These are phyloP conservation scores for Epichloe gansuensis DNA, from an alignment of 2,329 filamentous ascomycete species.

Conservation along the genomic window DNA sequence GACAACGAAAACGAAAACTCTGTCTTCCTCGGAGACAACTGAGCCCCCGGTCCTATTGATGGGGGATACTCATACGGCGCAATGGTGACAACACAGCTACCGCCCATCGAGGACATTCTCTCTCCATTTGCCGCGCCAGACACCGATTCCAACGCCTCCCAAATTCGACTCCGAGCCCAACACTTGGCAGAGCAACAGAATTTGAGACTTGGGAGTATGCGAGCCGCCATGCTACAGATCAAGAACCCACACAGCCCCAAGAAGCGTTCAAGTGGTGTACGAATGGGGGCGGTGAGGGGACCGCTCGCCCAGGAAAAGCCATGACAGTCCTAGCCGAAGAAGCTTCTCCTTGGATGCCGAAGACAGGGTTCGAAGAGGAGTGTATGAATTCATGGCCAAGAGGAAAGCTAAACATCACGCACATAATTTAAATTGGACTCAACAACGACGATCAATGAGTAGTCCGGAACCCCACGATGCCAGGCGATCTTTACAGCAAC, in stretches of 20 bases:
- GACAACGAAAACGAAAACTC: background rate
- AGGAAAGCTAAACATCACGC: conserved; percentile 17
- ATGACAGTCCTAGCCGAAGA: conserved; percentile 20
- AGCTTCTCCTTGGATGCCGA: conserved; percentile 33
- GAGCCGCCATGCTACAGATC: conserved; percentile 18
- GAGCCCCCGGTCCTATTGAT: conserved; percentile 39
- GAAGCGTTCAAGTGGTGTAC: conserved; percentile 25
- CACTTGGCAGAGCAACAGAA: conserved; percentile 55
- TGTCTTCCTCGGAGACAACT: background rate
- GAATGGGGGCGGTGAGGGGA: conserved; percentile 37
- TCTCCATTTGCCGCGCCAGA: conserved; percentile 41
- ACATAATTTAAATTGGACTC: conserved; percentile 1
- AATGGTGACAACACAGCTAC: conserved; percentile 63
- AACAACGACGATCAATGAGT: background rate
- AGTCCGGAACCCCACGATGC: background rate
- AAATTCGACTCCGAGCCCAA: conserved; percentile 58
- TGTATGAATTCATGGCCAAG: conserved; percentile 35
- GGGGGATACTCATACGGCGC: conserved; percentile 88
- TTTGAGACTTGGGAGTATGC: conserved; percentile 27
- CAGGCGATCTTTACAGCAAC: no score
- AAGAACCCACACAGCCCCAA: conserved; percentile 13
- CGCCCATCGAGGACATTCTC: conserved; percentile 48
- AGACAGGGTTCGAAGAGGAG: conserved; percentile 33
- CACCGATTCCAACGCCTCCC: conserved; percentile 46
- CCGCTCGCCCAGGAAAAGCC: conserved; percentile 23